Evolutionary conservation across 2,329 filamentous ascomycete species (phyloP).

Genomic region (Rhynchosporium agropyri): DNA sequence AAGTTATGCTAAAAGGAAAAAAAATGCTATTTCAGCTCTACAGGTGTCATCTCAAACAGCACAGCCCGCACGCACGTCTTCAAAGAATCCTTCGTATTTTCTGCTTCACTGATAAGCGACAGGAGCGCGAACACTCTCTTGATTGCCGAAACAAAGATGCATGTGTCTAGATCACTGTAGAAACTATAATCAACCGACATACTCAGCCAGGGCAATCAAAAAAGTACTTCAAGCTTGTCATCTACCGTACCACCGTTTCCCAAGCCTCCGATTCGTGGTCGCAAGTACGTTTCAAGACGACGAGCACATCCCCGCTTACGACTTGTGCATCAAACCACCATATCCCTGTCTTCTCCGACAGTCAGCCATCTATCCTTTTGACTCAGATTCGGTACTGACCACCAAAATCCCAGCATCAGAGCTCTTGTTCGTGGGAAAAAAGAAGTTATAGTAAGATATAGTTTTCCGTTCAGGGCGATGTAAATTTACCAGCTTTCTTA

Average conservation of each 20-base stretch:
- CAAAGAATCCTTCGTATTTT: too few relatives aligned
- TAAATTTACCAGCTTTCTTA: not conserved
- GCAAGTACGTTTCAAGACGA: conserved; percentile 9
- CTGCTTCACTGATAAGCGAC: too few relatives aligned
- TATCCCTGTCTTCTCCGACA: not conserved
- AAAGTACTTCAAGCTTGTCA: not conserved
- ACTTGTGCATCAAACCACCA: not conserved
- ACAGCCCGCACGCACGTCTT: too few relatives aligned
- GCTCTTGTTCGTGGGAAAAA: not conserved
- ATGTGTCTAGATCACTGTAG: not conserved
- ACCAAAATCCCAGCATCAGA: not conserved
- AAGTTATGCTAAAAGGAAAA: not conserved
- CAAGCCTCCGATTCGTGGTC: not conserved
- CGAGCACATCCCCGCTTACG: conserved; percentile 12
- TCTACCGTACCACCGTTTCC: not conserved
- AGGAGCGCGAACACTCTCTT: too few relatives aligned
- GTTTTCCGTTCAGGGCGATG: not conserved
- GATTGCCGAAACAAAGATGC: not conserved
- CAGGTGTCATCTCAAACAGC: too few relatives aligned
- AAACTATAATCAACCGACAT: not conserved
- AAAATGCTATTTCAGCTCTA: too few relatives aligned
- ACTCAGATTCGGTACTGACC: not conserved
- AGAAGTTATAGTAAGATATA: not conserved
- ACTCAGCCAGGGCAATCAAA: not conserved
- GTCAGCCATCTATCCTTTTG: not conserved